A percentile compares a stretch with the other conserved stretches of the same genome.
Conservation (phyloP, 2,329 filamentous ascomycete genomes). For the Beauveria brongniartii region DNA sequence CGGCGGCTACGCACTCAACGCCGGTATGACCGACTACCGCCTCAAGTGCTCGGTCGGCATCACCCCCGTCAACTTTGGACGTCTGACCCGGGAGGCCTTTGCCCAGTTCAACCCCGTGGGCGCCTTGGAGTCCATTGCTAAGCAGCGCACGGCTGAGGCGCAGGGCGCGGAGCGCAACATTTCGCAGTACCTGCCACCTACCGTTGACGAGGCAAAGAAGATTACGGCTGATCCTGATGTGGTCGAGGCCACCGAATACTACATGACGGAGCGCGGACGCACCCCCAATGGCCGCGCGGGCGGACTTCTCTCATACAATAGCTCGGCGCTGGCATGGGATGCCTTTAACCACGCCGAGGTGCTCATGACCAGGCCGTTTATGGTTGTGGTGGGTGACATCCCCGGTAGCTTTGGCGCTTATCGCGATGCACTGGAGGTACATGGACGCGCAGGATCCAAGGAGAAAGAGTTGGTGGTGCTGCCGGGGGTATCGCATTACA, state of each 20-base stretch:
- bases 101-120: slow-evolving; percentile 2
- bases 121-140: slow-evolving; percentile 2
- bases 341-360: slow-evolving; percentile 9
- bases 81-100: slow-evolving; percentile 16
- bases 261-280: slow-evolving; percentile 7
- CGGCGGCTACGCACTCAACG: slow-evolving; percentile 26
- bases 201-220: slow-evolving; percentile 4
- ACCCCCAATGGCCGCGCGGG: neutral
- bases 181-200: slow-evolving; percentile 1
- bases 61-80: slow-evolving; percentile 22
- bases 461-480: slow-evolving; percentile 11
- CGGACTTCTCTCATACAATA: slow-evolving; percentile 6
- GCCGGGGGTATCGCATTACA: slow-evolving; percentile 10
- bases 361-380: slow-evolving; percentile 10
- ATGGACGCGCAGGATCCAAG: slow-evolving; percentile 8
- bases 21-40: slow-evolving; percentile 27
- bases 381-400: slow-evolving; percentile 10
- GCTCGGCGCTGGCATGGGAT: slow-evolving; percentile 9
- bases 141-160: slow-evolving; percentile 7
- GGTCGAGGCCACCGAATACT: slow-evolving; percentile 8
- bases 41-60: slow-evolving; percentile 27
- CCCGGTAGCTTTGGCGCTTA: slow-evolving; percentile 9
- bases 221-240: neutral
- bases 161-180: neutral
- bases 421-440: slow-evolving; percentile 1